Percentiles rank a stretch among this genome's conserved stretches.
phyloP scores from a whole-genome alignment of 2,329 filamentous ascomycete species.

The Pezicula neosporulosa region DNA sequence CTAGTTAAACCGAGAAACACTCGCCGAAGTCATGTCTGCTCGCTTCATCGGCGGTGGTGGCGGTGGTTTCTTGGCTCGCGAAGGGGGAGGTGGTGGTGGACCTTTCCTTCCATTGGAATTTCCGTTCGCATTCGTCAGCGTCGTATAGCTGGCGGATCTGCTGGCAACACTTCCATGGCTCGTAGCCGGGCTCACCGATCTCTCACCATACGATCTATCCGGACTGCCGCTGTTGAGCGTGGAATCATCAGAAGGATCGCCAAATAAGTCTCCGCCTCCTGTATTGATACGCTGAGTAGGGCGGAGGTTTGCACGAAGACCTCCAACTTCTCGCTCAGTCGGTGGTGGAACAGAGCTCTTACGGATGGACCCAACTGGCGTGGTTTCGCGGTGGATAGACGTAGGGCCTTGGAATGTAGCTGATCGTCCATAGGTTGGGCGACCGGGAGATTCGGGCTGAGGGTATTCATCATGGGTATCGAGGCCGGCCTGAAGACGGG shows the following conservation, averaged over 20 bases:
- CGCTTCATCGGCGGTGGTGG: conserved; percentile 63
- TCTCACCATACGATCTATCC: conserved; percentile 42
- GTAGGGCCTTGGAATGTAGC: conserved; percentile 57
- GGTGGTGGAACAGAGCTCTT: conserved; percentile 39
- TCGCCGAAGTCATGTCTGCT: conserved; percentile 27
- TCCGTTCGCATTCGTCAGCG: conserved; percentile 25
- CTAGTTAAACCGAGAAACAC: conserved; percentile 5
- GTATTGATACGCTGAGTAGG: conserved; percentile 23
- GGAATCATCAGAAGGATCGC: conserved; percentile 46
- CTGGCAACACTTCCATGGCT: conserved; percentile 47
- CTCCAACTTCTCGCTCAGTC: conserved; percentile 36
- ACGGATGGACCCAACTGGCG: conserved; percentile 45
- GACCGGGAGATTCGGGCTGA: conserved; percentile 29
- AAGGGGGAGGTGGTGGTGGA: conserved; percentile 60
- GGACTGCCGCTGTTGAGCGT: conserved; percentile 45
- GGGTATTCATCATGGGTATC: conserved; percentile 24
- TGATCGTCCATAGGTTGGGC: conserved; percentile 46
- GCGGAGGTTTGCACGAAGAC: conserved; percentile 31
- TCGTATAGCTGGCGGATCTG: conserved; percentile 46
- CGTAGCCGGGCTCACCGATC: conserved; percentile 50
- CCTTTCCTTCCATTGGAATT: conserved; percentile 39
- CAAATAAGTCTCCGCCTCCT: conserved; percentile 39
- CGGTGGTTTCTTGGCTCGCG: conserved; percentile 62
- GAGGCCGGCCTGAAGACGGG: conserved; percentile 15
- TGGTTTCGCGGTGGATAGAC: conserved; percentile 46